These are phyloP conservation scores for Heterobasidion irregulare DNA, from an alignment of 1,284 basidiomycete species.

Conservation along the genomic window DNA sequence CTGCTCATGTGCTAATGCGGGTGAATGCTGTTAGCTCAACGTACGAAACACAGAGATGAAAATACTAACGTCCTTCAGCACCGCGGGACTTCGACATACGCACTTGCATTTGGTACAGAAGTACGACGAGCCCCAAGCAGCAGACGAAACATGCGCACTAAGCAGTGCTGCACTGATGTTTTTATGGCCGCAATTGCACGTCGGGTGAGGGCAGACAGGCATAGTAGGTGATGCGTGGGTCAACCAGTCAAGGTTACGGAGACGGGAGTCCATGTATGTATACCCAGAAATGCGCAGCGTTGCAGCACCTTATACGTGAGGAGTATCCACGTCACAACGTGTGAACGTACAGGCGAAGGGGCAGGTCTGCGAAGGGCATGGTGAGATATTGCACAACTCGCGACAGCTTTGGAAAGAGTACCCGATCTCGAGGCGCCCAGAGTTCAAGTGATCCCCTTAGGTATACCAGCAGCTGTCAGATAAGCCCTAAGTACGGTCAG, in stretches of 20 bases:
- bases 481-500: background rate
- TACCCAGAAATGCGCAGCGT: background rate
- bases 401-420: too few relatives aligned
- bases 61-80: slow-evolving; percentile 6
- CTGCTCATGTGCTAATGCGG: slow-evolving; percentile 7
- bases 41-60: background rate
- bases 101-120: slow-evolving; percentile 9
- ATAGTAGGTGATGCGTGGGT: background rate
- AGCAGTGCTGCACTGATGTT: slow-evolving; percentile 3
- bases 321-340: background rate
- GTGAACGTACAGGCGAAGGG: background rate
- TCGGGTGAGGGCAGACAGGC: slow-evolving; percentile 11
- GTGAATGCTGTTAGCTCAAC: background rate
- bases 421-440: too few relatives aligned
- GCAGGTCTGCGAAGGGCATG: background rate
- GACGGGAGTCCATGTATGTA: background rate
- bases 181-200: slow-evolving; percentile 11
- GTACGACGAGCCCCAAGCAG: slow-evolving; percentile 10
- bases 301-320: background rate
- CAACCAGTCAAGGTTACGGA: background rate
- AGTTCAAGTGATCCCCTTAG: too few relatives aligned
- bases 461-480: background rate
- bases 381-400: too few relatives aligned
- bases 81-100: slow-evolving; percentile 7
- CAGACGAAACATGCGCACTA: slow-evolving; percentile 7